Conservation (phyloP, 179 eudicot genomes). For the Dionaea muscipula region DNA sequence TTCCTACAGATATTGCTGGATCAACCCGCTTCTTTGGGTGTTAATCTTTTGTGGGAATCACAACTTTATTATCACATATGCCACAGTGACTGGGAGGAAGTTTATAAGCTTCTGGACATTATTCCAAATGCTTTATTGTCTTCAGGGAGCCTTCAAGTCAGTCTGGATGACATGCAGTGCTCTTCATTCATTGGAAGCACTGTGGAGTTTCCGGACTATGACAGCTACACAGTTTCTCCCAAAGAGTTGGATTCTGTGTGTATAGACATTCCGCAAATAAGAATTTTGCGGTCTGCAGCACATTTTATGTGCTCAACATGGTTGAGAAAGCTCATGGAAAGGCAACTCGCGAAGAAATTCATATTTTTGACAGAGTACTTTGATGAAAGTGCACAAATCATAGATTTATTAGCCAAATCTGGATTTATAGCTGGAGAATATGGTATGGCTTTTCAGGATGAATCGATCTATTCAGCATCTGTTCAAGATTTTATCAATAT, state of each 20-base stretch:
- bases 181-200: slow-evolving; percentile 29
- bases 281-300: slow-evolving; percentile 40
- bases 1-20: slow-evolving; percentile 65
- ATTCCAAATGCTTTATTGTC: slow-evolving; percentile 51
- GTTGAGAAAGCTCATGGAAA: slow-evolving; percentile 61
- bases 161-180: slow-evolving; percentile 52
- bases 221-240: slow-evolving; percentile 39
- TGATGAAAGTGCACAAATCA: slow-evolving; percentile 52
- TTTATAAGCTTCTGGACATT: slow-evolving; percentile 49
- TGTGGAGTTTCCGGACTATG: slow-evolving; percentile 35
- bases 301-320: slow-evolving; percentile 54
- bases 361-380: slow-evolving; percentile 73
- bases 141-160: slow-evolving; percentile 48
- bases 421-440: slow-evolving; percentile 41
- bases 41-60: slow-evolving; percentile 83
- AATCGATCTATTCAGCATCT: slow-evolving; percentile 26
- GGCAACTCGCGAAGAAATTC: slow-evolving; percentile 59
- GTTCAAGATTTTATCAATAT: slow-evolving; percentile 21
- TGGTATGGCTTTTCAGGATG: slow-evolving; percentile 17
- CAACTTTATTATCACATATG: slow-evolving; percentile 75
- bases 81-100: slow-evolving; percentile 83
- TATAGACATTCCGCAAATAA: slow-evolving; percentile 52
- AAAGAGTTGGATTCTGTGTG: slow-evolving; percentile 66
- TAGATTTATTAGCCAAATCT: slow-evolving; percentile 63
- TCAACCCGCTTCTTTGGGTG: slow-evolving; percentile 61